Base-by-base conservation (phyloP, 2,329 filamentous ascomycete species). In the Acephala macrosclerotiorum region DNA sequence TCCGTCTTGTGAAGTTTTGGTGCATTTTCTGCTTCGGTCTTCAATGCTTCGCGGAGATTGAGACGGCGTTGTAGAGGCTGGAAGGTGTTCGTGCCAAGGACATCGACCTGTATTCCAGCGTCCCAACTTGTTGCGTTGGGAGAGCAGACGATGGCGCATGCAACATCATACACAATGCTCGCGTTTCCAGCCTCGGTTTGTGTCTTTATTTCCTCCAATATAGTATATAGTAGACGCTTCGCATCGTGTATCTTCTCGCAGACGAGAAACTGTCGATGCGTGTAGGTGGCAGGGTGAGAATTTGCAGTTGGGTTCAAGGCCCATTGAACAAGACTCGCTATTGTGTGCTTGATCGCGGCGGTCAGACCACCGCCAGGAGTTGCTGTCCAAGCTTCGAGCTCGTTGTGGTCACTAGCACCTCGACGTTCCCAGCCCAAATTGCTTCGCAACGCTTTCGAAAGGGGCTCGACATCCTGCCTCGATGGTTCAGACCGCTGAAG, bases 291-390 rank as follows among this genome's bases (percentile, higher is more conserved):
- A 1, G 87, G 86, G 79, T 85, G 85, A 36, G 80, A 80, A 64
- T 84, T 87, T 40, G 84, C 77, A 4, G 79, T 80, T 0, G 86
- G 83, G 59, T 88, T 83, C 45, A 87, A 78, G 36, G 84, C 87
- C 92, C 92, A 95, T 58, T 88, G 83, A 1, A 89, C 82, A 4
- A 94, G 83, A 0, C 81, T 82, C 61, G 88, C 85, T 1, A 93
- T 80, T 0, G 86, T 88, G 61, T 87, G 83, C 49, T 87, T 85
- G 40, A 94, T 75, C 0, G 85, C 82, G 1, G 83, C 82, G 0
- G 81, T 77, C 3, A 93, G 77, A 0, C 89, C 90, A 45, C 83
- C 86, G 57, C 81, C 80, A 0, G 82, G 78, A 1, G 83, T 84
- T 40, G 79, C 83, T 0, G 86, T 85, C 91, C 91, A 94, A 8